Percentiles rank a stretch among this genome's conserved stretches.
phyloP scores from a whole-genome alignment of 768 basidiomycete genomes.

The Chalciporus sphaerocephalus region DNA sequence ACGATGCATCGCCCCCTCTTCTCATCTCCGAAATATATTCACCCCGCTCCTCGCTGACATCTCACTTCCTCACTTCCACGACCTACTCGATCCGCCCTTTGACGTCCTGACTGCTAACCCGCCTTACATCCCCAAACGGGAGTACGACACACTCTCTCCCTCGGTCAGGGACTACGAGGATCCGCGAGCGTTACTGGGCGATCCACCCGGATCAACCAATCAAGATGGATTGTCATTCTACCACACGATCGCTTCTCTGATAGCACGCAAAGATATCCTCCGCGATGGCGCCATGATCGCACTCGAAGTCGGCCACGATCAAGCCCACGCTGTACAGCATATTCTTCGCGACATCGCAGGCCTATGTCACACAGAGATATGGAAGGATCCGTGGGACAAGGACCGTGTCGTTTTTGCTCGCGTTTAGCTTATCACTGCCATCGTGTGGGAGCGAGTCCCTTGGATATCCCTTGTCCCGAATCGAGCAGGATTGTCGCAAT shows the following conservation, averaged over 20 bases:
- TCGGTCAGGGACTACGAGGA: slow-evolving; percentile 81
- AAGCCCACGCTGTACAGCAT: slow-evolving; percentile 56
- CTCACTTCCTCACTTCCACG: slow-evolving; percentile 21
- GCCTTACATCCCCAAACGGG: slow-evolving; percentile 72
- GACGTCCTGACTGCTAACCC: slow-evolving; percentile 83
- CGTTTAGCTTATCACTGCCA: slow-evolving; percentile 26
- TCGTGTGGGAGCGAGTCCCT: not conserved
- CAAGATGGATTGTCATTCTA: slow-evolving; percentile 64
- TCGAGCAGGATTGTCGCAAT: not conserved
- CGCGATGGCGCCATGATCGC: slow-evolving; percentile 54
- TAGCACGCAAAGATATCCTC: slow-evolving; percentile 51
- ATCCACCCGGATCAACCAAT: slow-evolving; percentile 39
- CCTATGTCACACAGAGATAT: slow-evolving; percentile 54
- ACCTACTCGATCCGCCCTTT: slow-evolving; percentile 45
- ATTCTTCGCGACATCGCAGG: slow-evolving; percentile 51
- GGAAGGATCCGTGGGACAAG: slow-evolving; percentile 78
- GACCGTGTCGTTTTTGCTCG: slow-evolving; percentile 66
- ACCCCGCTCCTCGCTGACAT: slow-evolving; percentile 45
- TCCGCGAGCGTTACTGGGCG: slow-evolving; percentile 74
- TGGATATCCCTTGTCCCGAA: not conserved
- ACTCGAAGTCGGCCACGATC: slow-evolving; percentile 75
- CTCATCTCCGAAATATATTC: slow-evolving; percentile 29
- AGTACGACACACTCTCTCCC: slow-evolving; percentile 58
- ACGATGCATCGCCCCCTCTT: slow-evolving; percentile 18
- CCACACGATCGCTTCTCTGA: slow-evolving; percentile 60